phyloP scores from a whole-genome alignment of 1,139 yeast genomes.

The Chernovozyma aurita region DNA sequence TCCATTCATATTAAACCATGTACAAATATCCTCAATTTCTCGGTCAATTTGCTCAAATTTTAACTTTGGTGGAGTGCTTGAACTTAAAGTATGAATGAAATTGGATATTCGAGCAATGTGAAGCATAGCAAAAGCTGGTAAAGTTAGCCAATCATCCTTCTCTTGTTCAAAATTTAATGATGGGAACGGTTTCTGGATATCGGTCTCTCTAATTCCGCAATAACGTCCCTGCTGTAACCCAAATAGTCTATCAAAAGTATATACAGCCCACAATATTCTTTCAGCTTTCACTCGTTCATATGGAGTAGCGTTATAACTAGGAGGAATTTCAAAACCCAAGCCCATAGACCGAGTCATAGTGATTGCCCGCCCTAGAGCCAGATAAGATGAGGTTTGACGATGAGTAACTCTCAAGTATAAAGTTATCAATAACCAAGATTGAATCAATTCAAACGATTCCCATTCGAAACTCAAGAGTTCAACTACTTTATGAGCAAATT shows the following conservation, averaged over 20 bases:
- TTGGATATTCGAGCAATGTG: constrained; percentile 40
- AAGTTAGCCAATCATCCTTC: constrained; percentile 46
- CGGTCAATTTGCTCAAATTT: constrained; percentile 33
- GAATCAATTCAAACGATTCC: constrained; percentile 64
- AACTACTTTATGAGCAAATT: constrained; percentile 44
- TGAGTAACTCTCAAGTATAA: constrained; percentile 53
- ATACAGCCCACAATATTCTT: constrained; percentile 56
- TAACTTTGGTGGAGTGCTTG: constrained; percentile 2
- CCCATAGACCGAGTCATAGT: constrained; percentile 58
- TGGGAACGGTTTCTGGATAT: constrained; percentile 32
- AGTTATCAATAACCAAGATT: constrained; percentile 55
- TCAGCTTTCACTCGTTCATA: constrained; percentile 50
- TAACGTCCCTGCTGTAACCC: constrained; percentile 54
- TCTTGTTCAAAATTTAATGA: constrained; percentile 24
- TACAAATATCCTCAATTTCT: constrained; percentile 25
- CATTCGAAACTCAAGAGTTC: constrained; percentile 56
- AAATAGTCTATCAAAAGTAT: constrained; percentile 50
- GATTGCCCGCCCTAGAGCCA: constrained; percentile 51
- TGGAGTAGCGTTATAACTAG: constrained; percentile 17
- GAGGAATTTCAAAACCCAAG: constrained; percentile 28
- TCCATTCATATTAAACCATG: constrained; percentile 36
- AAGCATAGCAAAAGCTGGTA: constrained; percentile 46
- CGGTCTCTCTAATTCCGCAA: constrained; percentile 37
- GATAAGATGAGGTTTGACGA: constrained; percentile 53
- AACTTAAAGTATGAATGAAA: constrained; percentile 26